These are phyloP conservation scores for Umbelopsis isabellina DNA, from an alignment of 192 early-diverging fungal genomes.

Conservation along the genomic window DNA sequence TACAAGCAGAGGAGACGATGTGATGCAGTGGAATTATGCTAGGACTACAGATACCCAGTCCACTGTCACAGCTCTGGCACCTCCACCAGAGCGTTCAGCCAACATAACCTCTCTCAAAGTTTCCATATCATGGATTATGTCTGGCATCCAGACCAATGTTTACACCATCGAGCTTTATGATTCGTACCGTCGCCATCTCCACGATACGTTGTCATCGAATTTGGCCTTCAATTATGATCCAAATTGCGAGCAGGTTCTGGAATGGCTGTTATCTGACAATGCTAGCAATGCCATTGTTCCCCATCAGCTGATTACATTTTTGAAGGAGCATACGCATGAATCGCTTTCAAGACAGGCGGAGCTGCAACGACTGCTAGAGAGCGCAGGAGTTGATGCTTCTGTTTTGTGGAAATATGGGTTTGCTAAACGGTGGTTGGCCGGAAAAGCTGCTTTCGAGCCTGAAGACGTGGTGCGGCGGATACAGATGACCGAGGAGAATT, in stretches of 20 bases:
- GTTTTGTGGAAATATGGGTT: conserved; percentile 41
- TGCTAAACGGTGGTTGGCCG: conserved; percentile 32
- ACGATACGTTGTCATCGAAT: neutral
- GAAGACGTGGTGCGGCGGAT: conserved; percentile 40
- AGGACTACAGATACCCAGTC: neutral
- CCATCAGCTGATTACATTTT: conserved; percentile 17
- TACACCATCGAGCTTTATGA: neutral
- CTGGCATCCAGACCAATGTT: neutral
- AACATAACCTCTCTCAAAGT: neutral
- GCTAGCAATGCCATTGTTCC: neutral
- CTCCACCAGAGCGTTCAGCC: conserved; percentile 1
- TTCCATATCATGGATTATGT: conserved; percentile 1
- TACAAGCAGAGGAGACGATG: neutral
- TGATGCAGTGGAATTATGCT: neutral
- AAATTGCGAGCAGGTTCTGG: neutral
- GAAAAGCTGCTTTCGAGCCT: conserved; percentile 33
- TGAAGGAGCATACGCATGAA: conserved; percentile 33
- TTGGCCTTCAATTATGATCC: conserved; percentile 1
- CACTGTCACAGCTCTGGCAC: neutral
- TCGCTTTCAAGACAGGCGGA: conserved; percentile 26
- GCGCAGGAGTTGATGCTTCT: conserved; percentile 32
- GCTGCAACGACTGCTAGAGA: conserved; percentile 32
- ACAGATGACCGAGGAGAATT: conserved; percentile 33
- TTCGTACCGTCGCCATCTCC: neutral
- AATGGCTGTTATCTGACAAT: neutral